Conservation (phyloP, 1,139 yeast genomes). For the Blastobotrys buckinghamii region DNA sequence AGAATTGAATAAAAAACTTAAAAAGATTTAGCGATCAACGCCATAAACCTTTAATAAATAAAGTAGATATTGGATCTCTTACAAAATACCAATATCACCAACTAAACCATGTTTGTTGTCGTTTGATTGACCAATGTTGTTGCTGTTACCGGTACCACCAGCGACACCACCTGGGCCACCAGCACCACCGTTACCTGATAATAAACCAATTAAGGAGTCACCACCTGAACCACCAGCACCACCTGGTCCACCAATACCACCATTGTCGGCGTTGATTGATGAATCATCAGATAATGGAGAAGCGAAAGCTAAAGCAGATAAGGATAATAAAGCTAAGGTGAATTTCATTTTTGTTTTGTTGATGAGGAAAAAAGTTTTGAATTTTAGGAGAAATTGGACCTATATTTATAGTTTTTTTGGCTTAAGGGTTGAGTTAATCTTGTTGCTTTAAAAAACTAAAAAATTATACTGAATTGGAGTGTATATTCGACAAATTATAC, state of each 20-base stretch:
- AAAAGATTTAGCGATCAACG: background rate
- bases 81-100: background rate
- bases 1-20: too few species aligned
- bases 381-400: too few species aligned
- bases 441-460: too few species aligned
- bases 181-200: slow-evolving; percentile 1
- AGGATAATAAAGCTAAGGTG: background rate
- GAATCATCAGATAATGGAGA: background rate
- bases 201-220: background rate
- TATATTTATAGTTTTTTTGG: too few species aligned
- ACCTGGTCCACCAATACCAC: slow-evolving; percentile 5
- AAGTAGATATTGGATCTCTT: too few species aligned
- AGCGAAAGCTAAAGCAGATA: slow-evolving; percentile 1
- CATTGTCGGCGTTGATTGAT: slow-evolving; percentile 1
- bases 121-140: background rate
- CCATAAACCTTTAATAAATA: too few species aligned
- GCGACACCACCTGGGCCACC: slow-evolving; percentile 1
- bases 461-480: too few species aligned
- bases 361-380: too few species aligned
- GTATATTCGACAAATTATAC: too few species aligned
- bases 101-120: background rate
- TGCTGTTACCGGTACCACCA: background rate
- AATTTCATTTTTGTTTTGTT: background rate
- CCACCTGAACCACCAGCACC: slow-evolving; percentile 3
- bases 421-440: too few species aligned